Evolutionary conservation across 2,329 filamentous ascomycete genomes (phyloP).

Genomic region (Tothia fuscella): DNA sequence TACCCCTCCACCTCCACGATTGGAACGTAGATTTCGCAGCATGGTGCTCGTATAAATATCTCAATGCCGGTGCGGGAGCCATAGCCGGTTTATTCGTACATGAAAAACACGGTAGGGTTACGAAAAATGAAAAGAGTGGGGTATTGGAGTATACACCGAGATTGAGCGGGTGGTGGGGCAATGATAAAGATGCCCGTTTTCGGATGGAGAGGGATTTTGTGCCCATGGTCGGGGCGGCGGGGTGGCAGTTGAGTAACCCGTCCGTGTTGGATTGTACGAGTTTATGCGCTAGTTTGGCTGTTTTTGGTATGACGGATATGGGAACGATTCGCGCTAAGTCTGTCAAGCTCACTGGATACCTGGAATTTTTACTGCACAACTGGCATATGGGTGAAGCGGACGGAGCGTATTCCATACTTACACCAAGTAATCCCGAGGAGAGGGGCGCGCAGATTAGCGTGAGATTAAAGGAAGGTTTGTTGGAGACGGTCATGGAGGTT

Average conservation of each 20-base stretch:
- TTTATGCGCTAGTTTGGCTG: conserved; percentile 58
- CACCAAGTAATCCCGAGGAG: conserved; percentile 53
- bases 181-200: conserved; percentile 64
- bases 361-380: conserved; percentile 53
- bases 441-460: conserved; percentile 73
- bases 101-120: conserved; percentile 54
- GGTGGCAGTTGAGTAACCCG: conserved; percentile 79
- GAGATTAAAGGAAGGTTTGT: conserved; percentile 51
- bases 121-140: conserved; percentile 16
- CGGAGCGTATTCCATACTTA: conserved; percentile 45
- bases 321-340: conserved; percentile 57
- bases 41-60: conserved; percentile 93
- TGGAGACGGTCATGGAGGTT: conserved; percentile 54
- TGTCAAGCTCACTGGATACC: conserved; percentile 60
- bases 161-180: conserved; percentile 79
- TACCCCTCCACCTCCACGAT: conserved; percentile 66
- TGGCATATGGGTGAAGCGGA: conserved; percentile 13
- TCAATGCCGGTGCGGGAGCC: conserved; percentile 72
- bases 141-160: conserved; percentile 34
- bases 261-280: conserved; percentile 66
- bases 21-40: conserved; percentile 87
- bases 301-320: conserved; percentile 66
- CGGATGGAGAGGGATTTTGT: conserved; percentile 72
- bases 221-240: conserved; percentile 64
- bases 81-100: conserved; percentile 77